Evolutionary conservation across 805 yeast genomes (phyloP), one percentile per base, ranked within the genome.

Genomic region (Wickerhamiella siamensis): DNA sequence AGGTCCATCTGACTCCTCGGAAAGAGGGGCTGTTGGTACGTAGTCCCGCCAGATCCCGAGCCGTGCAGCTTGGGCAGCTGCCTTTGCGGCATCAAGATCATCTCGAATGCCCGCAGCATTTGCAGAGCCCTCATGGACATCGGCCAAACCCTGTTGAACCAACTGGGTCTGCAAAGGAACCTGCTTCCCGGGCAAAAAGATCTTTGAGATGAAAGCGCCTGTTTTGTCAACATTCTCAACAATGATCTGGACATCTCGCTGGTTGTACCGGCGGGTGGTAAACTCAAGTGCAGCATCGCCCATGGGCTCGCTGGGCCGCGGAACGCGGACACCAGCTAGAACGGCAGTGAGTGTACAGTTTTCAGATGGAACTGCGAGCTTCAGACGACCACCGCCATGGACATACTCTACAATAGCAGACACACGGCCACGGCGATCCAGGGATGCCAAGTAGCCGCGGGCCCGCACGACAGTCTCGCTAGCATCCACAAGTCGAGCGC

Each of bases 131-230:
- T 72, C 83, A 52, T 83, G 88, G 10, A 74, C 60, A 48, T 71
- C 66, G 19, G 73, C 81, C 42, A 71, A 68, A 2, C 94, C 95
- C 41, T 71, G 70, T 24, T 66, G 66, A 44, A 80, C 63, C 41
- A 83, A 64, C 17, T 63, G 58, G 12, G 68, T 62, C 51, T 79
- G 87, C 34, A 61, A 52, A 6, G 57, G 40, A 17, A 16, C 36
- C 31, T 51, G 51, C 22, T 45, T 42, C 6, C 59, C 58, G 12
- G 70, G 71, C 9, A 74, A 53, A 54, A 63, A 79, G 40, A 82
- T 52, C 52, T 76, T 74, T 37, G 94, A 91, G 53, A 82, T 74
- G 54, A 84, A 84, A 0, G 81, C 83, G 44, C 94, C 94, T 43
- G 77, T 66, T 54, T 76, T 80, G 57, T 84, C 95, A 40, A 72